Evolutionary conservation across 768 basidiomycete genomes (phyloP).

Genomic region (Tremella fuciformis): DNA sequence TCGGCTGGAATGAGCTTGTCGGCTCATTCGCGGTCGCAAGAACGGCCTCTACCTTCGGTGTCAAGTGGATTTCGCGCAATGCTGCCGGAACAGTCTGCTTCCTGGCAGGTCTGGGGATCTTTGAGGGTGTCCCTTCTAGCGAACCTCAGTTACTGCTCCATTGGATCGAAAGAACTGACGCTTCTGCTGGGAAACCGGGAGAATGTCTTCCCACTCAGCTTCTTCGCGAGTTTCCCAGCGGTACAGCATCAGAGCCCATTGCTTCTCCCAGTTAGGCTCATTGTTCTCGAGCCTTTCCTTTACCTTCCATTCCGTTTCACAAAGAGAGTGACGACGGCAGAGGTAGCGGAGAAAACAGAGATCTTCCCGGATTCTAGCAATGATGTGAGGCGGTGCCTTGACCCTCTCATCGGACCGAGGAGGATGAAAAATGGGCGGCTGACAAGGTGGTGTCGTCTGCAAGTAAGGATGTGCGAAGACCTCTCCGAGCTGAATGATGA

Average conservation of each 20-base stretch:
- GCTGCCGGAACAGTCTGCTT: slow-evolving; percentile 7
- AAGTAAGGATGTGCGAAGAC: slow-evolving; percentile 44
- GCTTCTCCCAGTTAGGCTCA: slow-evolving; percentile 39
- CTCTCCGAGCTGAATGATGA: slow-evolving; percentile 32
- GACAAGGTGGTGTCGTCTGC: slow-evolving; percentile 4
- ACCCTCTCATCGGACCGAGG: slow-evolving; percentile 14
- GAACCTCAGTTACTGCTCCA: not conserved
- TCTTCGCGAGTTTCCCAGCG: slow-evolving; percentile 33
- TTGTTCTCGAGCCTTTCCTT: slow-evolving; percentile 4
- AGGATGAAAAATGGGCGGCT: slow-evolving; percentile 18
- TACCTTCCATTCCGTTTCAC: slow-evolving; percentile 24
- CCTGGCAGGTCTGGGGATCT: not conserved
- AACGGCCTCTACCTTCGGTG: slow-evolving; percentile 16
- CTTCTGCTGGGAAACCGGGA: not conserved
- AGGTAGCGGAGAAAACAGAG: slow-evolving; percentile 35
- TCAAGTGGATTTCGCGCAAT: slow-evolving; percentile 31
- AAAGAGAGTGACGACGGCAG: slow-evolving; percentile 21
- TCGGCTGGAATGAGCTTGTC: too few species aligned
- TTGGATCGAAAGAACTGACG: not conserved
- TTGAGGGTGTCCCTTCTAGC: not conserved
- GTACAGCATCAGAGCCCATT: slow-evolving; percentile 35
- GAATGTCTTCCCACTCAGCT: slow-evolving; percentile 34
- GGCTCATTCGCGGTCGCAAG: too few species aligned
- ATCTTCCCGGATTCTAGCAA: slow-evolving; percentile 20
- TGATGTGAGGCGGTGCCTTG: not conserved